These are phyloP conservation scores for Ichthyophthirius multifiliis DNA, from an alignment of 169 alveolate genomes.

Conservation along the genomic window DNA sequence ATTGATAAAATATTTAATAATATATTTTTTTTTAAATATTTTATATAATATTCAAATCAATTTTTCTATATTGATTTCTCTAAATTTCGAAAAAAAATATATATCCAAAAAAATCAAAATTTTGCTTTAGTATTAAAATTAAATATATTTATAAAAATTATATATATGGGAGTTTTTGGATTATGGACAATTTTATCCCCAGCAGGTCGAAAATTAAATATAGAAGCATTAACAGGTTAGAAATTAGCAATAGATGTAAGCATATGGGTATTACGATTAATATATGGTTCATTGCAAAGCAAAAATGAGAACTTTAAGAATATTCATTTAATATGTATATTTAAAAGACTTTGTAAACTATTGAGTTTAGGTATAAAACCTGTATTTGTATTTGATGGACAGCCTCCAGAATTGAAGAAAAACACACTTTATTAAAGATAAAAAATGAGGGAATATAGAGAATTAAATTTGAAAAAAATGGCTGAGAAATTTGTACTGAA, in stretches of 20 bases:
- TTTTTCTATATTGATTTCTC: too few relatives aligned
- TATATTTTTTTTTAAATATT: too few relatives aligned
- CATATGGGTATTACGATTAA: constrained; percentile 61
- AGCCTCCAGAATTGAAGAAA: constrained; percentile 58
- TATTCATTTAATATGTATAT: constrained; percentile 52
- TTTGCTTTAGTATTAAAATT: too few relatives aligned
- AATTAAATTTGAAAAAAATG: constrained; percentile 41
- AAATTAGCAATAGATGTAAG: constrained; percentile 64
- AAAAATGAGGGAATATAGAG: constrained; percentile 4
- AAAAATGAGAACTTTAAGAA: constrained; percentile 29
- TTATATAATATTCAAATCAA: too few relatives aligned
- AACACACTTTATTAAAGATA: constrained; percentile 39
- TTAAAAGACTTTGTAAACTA: constrained; percentile 52
- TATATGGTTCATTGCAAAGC: constrained; percentile 34
- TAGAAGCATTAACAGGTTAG: constrained; percentile 53
- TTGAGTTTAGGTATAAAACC: constrained; percentile 67
- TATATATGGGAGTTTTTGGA: constrained; percentile 75
- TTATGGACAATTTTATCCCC: constrained; percentile 60
- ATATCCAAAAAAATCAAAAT: too few relatives aligned
- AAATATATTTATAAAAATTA: too few relatives aligned
- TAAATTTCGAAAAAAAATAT: too few relatives aligned
- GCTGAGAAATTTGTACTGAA: constrained; percentile 49
- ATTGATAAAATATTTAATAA: too few relatives aligned
- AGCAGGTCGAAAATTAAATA: constrained; percentile 53
- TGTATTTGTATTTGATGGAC: constrained; percentile 74